A percentile compares a stretch with the other conserved stretches of the same genome.
These are phyloP conservation scores for rapeseed (Brassica napus) DNA, from an alignment of 345 rosid species.

Conservation along the genomic window Da-Ae NC_063434.1:21274001-21274500, in stretches of 20 bases:
- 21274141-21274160: constrained; percentile 15
- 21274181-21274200: neutral
- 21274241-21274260: neutral
- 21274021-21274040: neutral
- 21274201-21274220: constrained; percentile 20
- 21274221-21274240: constrained; percentile 1
- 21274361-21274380: no score
- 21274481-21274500: no score
- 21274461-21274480: no score
- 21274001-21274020: constrained; percentile 20
- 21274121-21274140: neutral
- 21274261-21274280: neutral
- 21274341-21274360: no score
- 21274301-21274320: neutral
- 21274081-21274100: neutral
- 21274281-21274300: neutral
- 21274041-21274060: constrained; percentile 1
- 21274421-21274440: no score
- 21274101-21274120: neutral
- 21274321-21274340: constrained; percentile 3
- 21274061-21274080: neutral
- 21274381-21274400: no score
- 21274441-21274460: no score
- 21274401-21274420: no score
- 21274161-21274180: neutral